phyloP scores from a whole-genome alignment of 2,329 filamentous ascomycete species.

The Aspergillus fumigatus region DNA sequence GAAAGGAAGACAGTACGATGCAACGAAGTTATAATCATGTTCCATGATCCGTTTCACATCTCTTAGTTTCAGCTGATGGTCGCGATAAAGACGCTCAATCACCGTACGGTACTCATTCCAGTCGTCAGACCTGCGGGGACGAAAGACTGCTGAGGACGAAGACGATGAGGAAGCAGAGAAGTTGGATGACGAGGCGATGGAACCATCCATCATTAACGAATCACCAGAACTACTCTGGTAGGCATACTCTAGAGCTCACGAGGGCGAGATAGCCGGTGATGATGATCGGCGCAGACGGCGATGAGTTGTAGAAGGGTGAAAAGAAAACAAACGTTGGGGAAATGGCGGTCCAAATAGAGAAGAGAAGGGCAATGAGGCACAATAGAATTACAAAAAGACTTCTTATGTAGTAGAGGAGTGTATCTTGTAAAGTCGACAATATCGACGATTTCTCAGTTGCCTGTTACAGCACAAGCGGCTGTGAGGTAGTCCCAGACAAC shows the following conservation, averaged over 20 bases:
- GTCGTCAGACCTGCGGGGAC: conserved; percentile 34
- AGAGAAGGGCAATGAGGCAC: not conserved
- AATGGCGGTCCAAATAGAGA: not conserved
- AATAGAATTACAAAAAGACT: not conserved
- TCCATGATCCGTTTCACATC: conserved; percentile 37
- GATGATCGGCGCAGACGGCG: not conserved
- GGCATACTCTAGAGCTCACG: conserved; percentile 18
- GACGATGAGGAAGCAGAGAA: conserved; percentile 15
- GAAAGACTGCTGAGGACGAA: conserved; percentile 22
- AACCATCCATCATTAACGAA: conserved; percentile 21
- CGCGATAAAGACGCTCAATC: conserved; percentile 34
- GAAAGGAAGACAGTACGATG: conserved; percentile 26
- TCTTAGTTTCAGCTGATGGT: conserved; percentile 31
- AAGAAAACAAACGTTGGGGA: conserved; percentile 6
- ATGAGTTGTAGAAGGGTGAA: not conserved
- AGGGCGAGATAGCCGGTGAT: conserved; percentile 4
- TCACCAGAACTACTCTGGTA: conserved; percentile 7
- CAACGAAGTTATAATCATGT: conserved; percentile 31
- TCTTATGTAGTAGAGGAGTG: not conserved
- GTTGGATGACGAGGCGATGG: conserved; percentile 18
- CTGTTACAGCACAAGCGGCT: not conserved
- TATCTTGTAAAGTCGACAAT: not conserved
- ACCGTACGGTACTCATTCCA: conserved; percentile 33
- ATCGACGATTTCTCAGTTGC: not conserved
- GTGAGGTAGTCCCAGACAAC: not conserved